Base-by-base conservation (phyloP, 2,329 filamentous ascomycete species). In the Aspergillus pseudoglaucus region DNA sequence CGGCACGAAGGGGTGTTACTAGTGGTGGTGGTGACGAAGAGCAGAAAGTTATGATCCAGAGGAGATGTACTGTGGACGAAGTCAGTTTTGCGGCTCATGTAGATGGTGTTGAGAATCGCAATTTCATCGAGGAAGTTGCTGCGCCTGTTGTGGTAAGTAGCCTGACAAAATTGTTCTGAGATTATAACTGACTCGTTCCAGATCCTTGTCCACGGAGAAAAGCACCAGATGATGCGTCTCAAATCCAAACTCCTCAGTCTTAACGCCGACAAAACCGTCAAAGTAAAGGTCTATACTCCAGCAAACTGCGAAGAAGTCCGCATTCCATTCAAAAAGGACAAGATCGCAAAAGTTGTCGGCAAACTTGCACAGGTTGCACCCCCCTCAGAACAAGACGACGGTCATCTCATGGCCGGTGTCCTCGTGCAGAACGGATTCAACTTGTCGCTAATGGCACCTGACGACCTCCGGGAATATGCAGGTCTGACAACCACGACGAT, bases 381-480 rank as follows among this genome's bases (percentile, higher is more conserved):
- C 2, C 86, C 88, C 14, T 63, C 67, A 12, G 61, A 67, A 23
- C 48, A 69, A 47, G 66, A 69, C 32, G 71, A 77, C n/a, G 66
- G 73, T 5, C 75, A 80, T 47, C 75, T 97, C 39, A 81, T 98
- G 58, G 87, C 85, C 0, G 93, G 93, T 23, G 93, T 98, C 0
- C 77, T 98, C 14, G 90, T 98, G 6, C 91, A 97, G 59, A 97
- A 95, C 65, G 93, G 96, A 66, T 97, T 98, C 69, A 95, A 97
- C 67, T 82, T 98, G 63, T 94, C 88, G 0, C 77, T 98, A 30
- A 97, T 98, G 91, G 90, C 90, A 0, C 90, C 93, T 0, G 93
- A 97, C 59, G 93, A 98, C 64, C 76, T 98, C 30, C 84, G 90
- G 51, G 93, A 98, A 69, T 98, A 95, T 65, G 93, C 93, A 0